These are phyloP conservation scores for Ensete glaucum DNA, from an alignment of 176 grass and related monocot genomes.

Conservation along the genomic window DNA sequence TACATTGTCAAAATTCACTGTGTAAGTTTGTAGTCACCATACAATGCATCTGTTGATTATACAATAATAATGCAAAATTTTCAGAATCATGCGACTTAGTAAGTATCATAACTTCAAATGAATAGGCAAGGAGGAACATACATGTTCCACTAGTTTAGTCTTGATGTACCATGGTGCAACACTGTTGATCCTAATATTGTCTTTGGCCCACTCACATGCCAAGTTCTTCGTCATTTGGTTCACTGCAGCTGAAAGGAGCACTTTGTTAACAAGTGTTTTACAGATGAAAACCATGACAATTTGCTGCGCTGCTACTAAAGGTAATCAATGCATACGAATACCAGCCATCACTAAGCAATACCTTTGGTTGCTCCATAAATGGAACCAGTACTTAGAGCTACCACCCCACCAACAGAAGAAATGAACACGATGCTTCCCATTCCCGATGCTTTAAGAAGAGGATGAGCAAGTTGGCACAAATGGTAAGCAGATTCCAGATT, in stretches of 20 bases:
- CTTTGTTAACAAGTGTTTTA: not conserved
- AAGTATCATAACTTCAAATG: not conserved
- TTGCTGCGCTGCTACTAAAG: too few species aligned
- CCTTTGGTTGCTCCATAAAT: conserved; percentile 81
- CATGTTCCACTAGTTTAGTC: conserved; percentile 56
- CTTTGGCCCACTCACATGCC: conserved; percentile 86
- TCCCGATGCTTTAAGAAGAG: conserved; percentile 66
- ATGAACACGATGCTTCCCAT: conserved; percentile 70
- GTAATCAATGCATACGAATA: not conserved
- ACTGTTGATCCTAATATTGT: conserved; percentile 66
- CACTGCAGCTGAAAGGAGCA: conserved; percentile 47
- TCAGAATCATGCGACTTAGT: too few species aligned
- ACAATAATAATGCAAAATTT: too few species aligned
- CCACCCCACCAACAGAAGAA: conserved; percentile 43
- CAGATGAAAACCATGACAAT: not conserved
- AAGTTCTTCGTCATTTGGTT: conserved; percentile 86
- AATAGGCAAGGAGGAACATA: conserved; percentile 13
- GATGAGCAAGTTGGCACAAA: conserved; percentile 77
- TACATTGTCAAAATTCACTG: too few species aligned
- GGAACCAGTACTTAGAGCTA: conserved; percentile 33
- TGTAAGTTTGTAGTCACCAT: too few species aligned
- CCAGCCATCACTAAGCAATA: conserved; percentile 7
- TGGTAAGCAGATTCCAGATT: conserved; percentile 85
- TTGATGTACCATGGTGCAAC: conserved; percentile 88
- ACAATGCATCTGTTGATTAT: too few species aligned